Evolutionary conservation across 1,139 yeast genomes (phyloP), one percentile per base, ranked within the genome.

Genomic region (Suhomyces wounanorum): DNA sequence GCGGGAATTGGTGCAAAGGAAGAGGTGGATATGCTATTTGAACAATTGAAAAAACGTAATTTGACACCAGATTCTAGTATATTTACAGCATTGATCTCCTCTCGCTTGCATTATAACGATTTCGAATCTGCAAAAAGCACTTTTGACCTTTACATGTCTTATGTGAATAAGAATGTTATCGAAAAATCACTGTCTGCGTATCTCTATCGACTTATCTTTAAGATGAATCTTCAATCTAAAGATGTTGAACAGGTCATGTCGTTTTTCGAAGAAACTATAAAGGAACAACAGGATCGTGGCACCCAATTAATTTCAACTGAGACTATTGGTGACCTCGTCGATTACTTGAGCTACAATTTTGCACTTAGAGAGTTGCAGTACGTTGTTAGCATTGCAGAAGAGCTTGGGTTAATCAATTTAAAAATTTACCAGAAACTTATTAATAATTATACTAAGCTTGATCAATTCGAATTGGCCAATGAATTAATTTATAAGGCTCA

Each of bases 1-100:
- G 83, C 89, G 0, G 62, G 67, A 8, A 67, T 81, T 43, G 90
- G 90, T 0, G 83, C 85, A 28, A 63, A 69, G 3, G 75, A 75
- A 13, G 78, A 83, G 53, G 79, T 86, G 11, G 79, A 82, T 39
- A 69, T 71, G 48, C 70, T 89, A 16, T 83, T 75, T 67, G 66
- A 72, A 1, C 83, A 81, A 55, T 65, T 81, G 44, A 50, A 71
- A 13, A 67, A 72, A 51, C 72, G 87, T 51, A 73, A 77, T 0
- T 68, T 83, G 57, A 57, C 55, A 3, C 88, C 90, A 1, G 73
- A 75, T 6, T 70, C 77, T 14, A 63, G 71, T 5, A 75, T 87
- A 1, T 67, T 78, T 46, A 71, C 73, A 28, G 74, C 85, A 0
- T 60, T 87, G 39, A 75, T 88, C 54, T 68, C 70, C 40, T 70